phyloP scores from a whole-genome alignment of 768 basidiomycete genomes.

The Podaxis sp. region DNA sequence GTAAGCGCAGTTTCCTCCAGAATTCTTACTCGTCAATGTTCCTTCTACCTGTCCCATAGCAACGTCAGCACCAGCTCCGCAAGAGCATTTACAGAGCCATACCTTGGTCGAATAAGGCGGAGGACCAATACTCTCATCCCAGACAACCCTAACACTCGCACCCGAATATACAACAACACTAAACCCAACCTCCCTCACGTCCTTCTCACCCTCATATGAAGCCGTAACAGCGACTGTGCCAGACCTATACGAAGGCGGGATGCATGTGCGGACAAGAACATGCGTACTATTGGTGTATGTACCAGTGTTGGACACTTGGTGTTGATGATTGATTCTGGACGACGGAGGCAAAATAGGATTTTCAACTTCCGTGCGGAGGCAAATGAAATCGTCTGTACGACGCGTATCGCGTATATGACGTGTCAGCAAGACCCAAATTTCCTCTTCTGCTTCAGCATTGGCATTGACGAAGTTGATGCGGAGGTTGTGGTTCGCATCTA shows the following conservation, averaged over 20 bases:
- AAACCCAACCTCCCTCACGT: conserved; percentile 59
- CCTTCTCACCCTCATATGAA: conserved; percentile 62
- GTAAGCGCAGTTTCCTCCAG: conserved; percentile 81
- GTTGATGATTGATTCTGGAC: conserved; percentile 2
- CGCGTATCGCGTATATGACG: conserved; percentile 70
- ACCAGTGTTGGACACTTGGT: conserved; percentile 30
- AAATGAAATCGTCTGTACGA: conserved; percentile 64
- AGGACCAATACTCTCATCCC: conserved; percentile 42
- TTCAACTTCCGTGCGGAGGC: conserved; percentile 55
- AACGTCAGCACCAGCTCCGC: not conserved
- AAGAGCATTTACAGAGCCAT: not conserved
- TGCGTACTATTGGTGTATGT: conserved; percentile 56
- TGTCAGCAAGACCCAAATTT: conserved; percentile 79
- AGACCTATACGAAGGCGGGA: conserved; percentile 33
- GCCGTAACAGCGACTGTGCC: conserved; percentile 55
- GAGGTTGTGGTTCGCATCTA: conserved; percentile 11
- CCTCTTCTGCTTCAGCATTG: conserved; percentile 14
- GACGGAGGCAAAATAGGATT: conserved; percentile 28
- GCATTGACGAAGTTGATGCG: conserved; percentile 11
- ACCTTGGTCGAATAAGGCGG: conserved; percentile 45
- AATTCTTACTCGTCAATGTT: conserved; percentile 62
- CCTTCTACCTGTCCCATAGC: conserved; percentile 57
- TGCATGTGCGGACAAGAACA: conserved; percentile 40
- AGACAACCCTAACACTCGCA: conserved; percentile 33
- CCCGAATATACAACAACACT: conserved; percentile 63